Conservation (phyloP, 306 rosid genomes). For the Dalbergia cultrata region DNA sequence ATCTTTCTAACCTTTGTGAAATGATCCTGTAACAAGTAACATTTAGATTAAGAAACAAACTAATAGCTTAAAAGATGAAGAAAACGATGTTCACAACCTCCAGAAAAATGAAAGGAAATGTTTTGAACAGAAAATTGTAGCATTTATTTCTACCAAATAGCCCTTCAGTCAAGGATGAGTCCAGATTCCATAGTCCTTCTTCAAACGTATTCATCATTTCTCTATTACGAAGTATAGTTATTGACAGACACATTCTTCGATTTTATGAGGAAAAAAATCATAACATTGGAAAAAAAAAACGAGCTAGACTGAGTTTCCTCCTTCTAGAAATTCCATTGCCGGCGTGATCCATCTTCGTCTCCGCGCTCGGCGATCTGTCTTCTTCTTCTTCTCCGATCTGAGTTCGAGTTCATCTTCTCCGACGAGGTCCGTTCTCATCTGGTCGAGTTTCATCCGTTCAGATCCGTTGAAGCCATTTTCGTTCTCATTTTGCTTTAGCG, state of each 20-base stretch:
- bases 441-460: too few species aligned
- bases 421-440: too few species aligned
- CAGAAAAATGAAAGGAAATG: conserved; percentile 40
- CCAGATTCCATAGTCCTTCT: conserved; percentile 20
- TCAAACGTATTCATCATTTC: conserved; percentile 19
- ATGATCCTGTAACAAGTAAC: conserved; percentile 67
- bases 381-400: too few species aligned
- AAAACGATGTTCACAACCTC: conserved; percentile 30
- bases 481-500: too few species aligned
- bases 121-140: conserved; percentile 32
- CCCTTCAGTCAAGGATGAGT: conserved; percentile 14
- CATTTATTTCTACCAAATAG: conserved; percentile 28
- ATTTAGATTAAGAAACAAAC: conserved; percentile 33
- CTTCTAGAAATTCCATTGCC: too few species aligned
- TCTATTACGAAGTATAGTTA: background rate
- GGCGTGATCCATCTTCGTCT: too few species aligned
- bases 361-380: too few species aligned
- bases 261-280: background rate
- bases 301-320: conserved; percentile 11
- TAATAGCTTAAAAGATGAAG: conserved; percentile 32
- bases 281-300: background rate
- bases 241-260: too few species aligned
- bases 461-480: too few species aligned
- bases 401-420: too few species aligned
- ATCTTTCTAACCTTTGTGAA: conserved; percentile 68